These are phyloP conservation scores for Colletotrichum lupini DNA, from an alignment of 2,329 filamentous ascomycete species.

Conservation along the genomic window DNA sequence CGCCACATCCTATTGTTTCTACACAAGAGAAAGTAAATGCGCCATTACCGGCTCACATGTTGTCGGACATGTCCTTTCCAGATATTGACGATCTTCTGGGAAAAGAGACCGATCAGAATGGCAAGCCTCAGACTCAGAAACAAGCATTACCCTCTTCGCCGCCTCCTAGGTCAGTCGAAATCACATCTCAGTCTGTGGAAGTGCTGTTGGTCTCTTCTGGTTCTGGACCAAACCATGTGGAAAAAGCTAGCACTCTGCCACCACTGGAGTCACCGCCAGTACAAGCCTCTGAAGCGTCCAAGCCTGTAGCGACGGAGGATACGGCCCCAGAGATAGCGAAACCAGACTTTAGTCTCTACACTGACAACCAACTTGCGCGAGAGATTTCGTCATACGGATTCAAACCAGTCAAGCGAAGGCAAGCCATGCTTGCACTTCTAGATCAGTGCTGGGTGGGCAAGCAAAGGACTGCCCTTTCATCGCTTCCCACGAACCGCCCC, in stretches of 20 bases:
- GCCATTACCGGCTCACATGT: not conserved
- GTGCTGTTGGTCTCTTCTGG: conserved; percentile 2
- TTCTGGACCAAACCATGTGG: not conserved
- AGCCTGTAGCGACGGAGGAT: not conserved
- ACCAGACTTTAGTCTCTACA: conserved; percentile 71
- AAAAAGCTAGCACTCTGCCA: not conserved
- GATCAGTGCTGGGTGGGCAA: conserved; percentile 78
- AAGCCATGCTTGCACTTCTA: conserved; percentile 76
- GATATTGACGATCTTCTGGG: conserved; percentile 31
- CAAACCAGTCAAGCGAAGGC: conserved; percentile 75
- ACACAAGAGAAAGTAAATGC: not conserved
- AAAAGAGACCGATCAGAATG: not conserved
- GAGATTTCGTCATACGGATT: conserved; percentile 76
- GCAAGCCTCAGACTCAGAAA: not conserved
- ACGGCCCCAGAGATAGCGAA: conserved; percentile 1
- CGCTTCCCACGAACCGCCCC: conserved; percentile 36
- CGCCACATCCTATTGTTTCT: not conserved
- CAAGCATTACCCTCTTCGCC: not conserved
- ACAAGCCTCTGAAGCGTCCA: not conserved
- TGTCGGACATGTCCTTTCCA: conserved; percentile 25
- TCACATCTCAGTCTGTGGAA: not conserved
- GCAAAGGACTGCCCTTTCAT: conserved; percentile 39
- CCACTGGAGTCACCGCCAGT: not conserved
- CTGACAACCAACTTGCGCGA: conserved; percentile 70
- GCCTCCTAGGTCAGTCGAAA: not conserved